Evolutionary conservation across 2,329 filamentous ascomycete genomes (phyloP).

Genomic region (Claviceps pusilla): DNA sequence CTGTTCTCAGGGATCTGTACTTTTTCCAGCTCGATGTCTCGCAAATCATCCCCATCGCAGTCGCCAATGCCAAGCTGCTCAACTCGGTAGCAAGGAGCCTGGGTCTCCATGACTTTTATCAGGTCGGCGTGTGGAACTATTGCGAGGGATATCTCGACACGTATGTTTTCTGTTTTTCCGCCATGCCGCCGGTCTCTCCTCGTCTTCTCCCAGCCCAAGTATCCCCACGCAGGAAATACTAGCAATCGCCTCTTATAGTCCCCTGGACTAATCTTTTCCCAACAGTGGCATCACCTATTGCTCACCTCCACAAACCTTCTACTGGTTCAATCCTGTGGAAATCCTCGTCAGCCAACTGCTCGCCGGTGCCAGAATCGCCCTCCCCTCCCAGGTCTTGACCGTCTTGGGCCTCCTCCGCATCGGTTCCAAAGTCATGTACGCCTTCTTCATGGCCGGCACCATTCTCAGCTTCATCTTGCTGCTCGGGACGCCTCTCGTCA

Average conservation of each 20-base stretch:
- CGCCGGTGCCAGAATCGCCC: conserved; percentile 64
- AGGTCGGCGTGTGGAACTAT: conserved; percentile 81
- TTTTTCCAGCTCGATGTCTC: conserved; percentile 75
- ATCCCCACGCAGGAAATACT: neutral
- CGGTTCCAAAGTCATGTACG: conserved; percentile 77
- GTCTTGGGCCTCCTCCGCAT: conserved; percentile 60
- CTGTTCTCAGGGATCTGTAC: conserved; percentile 55
- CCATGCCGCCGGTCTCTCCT: too few relatives aligned
- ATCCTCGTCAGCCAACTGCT: conserved; percentile 71
- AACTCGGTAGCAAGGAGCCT: conserved; percentile 78
- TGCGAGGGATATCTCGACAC: conserved; percentile 70
- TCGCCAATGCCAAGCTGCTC: conserved; percentile 59
- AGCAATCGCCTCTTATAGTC: neutral
- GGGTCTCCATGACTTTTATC: conserved; percentile 87
- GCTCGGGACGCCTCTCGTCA: conserved; percentile 43
- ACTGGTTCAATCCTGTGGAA: conserved; percentile 82
- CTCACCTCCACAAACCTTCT: conserved; percentile 53
- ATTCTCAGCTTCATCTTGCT: conserved; percentile 60
- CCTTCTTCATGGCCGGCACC: conserved; percentile 60
- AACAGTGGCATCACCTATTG: conserved; percentile 58
- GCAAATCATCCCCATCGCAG: conserved; percentile 60
- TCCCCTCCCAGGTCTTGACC: conserved; percentile 58
- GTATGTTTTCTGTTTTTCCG: conserved; percentile 17
- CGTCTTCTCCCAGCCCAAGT: too few relatives aligned
- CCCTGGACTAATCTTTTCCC: neutral